phyloP scores from a whole-genome alignment of 2,329 filamentous ascomycete species.

The Huntiella omanensis region DNA sequence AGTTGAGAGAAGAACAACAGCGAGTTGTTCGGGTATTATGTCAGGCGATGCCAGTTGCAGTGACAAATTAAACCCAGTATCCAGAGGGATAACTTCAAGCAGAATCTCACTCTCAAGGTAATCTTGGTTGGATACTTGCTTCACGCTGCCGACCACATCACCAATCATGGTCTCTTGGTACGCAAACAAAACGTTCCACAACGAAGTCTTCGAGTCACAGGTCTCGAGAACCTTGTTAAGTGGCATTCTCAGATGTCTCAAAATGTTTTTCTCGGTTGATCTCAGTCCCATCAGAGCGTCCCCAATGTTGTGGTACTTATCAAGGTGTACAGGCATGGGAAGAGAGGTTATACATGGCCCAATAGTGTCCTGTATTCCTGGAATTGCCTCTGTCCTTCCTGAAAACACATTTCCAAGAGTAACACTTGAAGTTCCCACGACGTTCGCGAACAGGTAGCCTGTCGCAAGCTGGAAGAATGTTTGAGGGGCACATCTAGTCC shows the following conservation, averaged over 20 bases:
- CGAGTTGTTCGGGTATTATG: slow-evolving; percentile 33
- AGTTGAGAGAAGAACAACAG: slow-evolving; percentile 38
- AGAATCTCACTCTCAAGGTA: slow-evolving; percentile 58
- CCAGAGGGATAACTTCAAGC: slow-evolving; percentile 52
- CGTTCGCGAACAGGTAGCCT: slow-evolving; percentile 42
- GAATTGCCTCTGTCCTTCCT: slow-evolving; percentile 55
- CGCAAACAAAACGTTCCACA: slow-evolving; percentile 67
- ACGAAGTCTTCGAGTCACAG: slow-evolving; percentile 24
- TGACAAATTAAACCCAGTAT: slow-evolving; percentile 16
- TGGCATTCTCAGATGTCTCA: slow-evolving; percentile 44
- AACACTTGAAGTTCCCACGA: slow-evolving; percentile 47
- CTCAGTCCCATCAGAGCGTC: slow-evolving; percentile 50
- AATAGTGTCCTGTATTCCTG: slow-evolving; percentile 50
- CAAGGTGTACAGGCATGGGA: slow-evolving; percentile 23
- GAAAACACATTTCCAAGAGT: slow-evolving; percentile 66
- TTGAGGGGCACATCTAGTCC: neutral
- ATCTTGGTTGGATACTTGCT: slow-evolving; percentile 43
- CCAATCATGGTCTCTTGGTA: slow-evolving; percentile 56
- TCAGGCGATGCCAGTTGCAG: slow-evolving; percentile 27
- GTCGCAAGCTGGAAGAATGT: slow-evolving; percentile 54
- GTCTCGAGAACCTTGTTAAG: slow-evolving; percentile 39
- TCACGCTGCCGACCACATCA: slow-evolving; percentile 22
- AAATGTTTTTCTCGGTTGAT: slow-evolving; percentile 40
- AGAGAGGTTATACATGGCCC: slow-evolving; percentile 66
- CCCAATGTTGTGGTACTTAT: slow-evolving; percentile 26